Evolutionary conservation across 73 alveolate genomes (phyloP).

Genomic region (Stentor coeruleus): DNA sequence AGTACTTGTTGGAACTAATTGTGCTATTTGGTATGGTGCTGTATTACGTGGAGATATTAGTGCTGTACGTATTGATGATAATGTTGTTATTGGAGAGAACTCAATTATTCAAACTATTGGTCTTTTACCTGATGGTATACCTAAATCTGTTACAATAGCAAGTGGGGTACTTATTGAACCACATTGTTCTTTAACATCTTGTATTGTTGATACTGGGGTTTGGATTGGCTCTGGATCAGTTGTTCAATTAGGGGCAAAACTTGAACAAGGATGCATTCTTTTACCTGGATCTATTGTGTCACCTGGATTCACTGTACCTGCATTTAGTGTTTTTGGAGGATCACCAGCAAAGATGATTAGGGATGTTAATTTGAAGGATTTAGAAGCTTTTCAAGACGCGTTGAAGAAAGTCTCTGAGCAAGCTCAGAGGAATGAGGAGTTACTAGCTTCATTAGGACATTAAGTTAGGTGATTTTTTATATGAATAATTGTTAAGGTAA

Average conservation of each 20-base stretch:
- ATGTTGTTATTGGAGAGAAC: slow-evolving; percentile 73
- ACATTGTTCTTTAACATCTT: slow-evolving; percentile 64
- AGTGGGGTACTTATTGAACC: slow-evolving; percentile 60
- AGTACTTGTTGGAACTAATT: slow-evolving; percentile 41
- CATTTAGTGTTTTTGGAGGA: slow-evolving; percentile 84
- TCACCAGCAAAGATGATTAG: slow-evolving; percentile 65
- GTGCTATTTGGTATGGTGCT: slow-evolving; percentile 56
- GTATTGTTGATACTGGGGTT: slow-evolving; percentile 70
- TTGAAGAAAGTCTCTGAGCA: neutral
- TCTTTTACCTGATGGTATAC: slow-evolving; percentile 74
- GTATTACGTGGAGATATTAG: slow-evolving; percentile 59
- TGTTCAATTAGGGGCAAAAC: slow-evolving; percentile 76
- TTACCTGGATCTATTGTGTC: slow-evolving; percentile 83
- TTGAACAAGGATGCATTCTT: slow-evolving; percentile 78
- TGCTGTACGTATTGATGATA: slow-evolving; percentile 46
- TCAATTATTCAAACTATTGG: slow-evolving; percentile 70
- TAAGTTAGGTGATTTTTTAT: slow-evolving; percentile 10
- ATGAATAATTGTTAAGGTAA: neutral
- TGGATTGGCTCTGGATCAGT: slow-evolving; percentile 63
- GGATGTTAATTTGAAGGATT: slow-evolving; percentile 42
- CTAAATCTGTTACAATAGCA: slow-evolving; percentile 54
- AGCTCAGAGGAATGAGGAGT: neutral
- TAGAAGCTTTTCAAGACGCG: slow-evolving; percentile 17
- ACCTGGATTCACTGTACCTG: slow-evolving; percentile 84
- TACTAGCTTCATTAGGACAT: slow-evolving; percentile 22